Percentiles rank a stretch among this genome's conserved stretches.
These are phyloP conservation scores for Pseudoscleropodium purum DNA, from an alignment of 225 moss, liverwort and hornwort species.

Conservation along the genomic window DNA sequence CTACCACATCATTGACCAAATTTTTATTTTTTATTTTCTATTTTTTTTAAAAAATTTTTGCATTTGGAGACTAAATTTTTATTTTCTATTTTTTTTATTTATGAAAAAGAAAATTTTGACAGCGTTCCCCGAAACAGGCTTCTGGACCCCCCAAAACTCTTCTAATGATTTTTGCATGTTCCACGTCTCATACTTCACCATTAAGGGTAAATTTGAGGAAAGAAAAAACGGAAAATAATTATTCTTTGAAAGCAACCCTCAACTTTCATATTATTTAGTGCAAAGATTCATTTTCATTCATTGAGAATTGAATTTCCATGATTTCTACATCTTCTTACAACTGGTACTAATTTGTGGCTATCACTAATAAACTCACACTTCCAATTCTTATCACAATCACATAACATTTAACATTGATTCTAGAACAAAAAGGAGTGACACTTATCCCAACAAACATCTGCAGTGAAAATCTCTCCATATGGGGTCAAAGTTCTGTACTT, in stretches of 20 bases:
- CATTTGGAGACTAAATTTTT: too few species aligned
- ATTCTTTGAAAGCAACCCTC: background rate
- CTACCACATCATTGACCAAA: too few species aligned
- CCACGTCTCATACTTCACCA: background rate
- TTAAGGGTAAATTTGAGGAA: background rate
- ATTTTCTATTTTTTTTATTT: too few species aligned
- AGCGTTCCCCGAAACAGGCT: too few species aligned
- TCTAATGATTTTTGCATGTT: background rate
- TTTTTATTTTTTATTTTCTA: too few species aligned
- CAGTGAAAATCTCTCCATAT: background rate
- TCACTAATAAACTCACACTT: background rate
- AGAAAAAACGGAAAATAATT: too few species aligned
- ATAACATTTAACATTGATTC: background rate
- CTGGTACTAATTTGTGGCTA: background rate
- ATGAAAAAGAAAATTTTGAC: too few species aligned
- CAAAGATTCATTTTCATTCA: background rate
- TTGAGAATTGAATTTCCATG: background rate
- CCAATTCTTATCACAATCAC: background rate
- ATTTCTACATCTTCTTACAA: background rate
- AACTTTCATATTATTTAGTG: background rate
- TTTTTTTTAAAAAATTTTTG: too few species aligned
- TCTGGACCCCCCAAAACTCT: too few species aligned
- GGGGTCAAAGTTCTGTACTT: background rate
- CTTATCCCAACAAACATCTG: too few species aligned
- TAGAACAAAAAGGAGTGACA: background rate